Evolutionary conservation across 148 eudicot species (phyloP), one percentile per base, ranked within the genome.

Genomic region (Beta vulgaris): DNA sequence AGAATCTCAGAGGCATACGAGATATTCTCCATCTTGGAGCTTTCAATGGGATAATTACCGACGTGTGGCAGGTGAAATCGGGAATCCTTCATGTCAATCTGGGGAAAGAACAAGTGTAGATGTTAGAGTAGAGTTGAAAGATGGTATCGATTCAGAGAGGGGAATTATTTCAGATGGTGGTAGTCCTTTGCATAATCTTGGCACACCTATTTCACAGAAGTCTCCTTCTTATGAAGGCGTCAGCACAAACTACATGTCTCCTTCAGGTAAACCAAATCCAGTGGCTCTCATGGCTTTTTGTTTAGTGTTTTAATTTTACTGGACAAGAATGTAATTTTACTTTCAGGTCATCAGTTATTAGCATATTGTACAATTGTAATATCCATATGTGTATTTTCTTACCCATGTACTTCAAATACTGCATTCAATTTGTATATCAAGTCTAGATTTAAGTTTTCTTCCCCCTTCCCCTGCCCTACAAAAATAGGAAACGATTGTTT

Each of bases 1-100:
- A 63, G 74, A 71, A 64, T 61, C 75, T 35, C 85, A 76, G 16
- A 79, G 86, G 80, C 75, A 72, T 63, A 72, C 23, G 16, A 67
- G 80, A 64, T 72, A 73, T 72, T 87, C 90, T 55, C 88, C 90
- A 65, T 81, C 88, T 34, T 85, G 90, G 90, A 87, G 90, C 72
- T 81, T 82, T 63, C 77, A 75, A 26, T 81, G 85, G 84, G 88
- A 85, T 65, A 87, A 82, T 74, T 78, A 87, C 43, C 73, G 80
- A 49, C 80, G 87, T 23, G 86, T 87, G 61, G 86, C 87, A 9
- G 85, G 88, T 48, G 88, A 85, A 74, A 63, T 55, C 59, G 86
- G 78, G 48, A 75, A 69, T 32, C 62, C 76, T 39, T 59, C 68
- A 18, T 57, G 65, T 75, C 75, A 68, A 12, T 44, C 74, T 44